Base-by-base conservation (phyloP, 345 rosid species). In the Erodium maritimum region DNA sequence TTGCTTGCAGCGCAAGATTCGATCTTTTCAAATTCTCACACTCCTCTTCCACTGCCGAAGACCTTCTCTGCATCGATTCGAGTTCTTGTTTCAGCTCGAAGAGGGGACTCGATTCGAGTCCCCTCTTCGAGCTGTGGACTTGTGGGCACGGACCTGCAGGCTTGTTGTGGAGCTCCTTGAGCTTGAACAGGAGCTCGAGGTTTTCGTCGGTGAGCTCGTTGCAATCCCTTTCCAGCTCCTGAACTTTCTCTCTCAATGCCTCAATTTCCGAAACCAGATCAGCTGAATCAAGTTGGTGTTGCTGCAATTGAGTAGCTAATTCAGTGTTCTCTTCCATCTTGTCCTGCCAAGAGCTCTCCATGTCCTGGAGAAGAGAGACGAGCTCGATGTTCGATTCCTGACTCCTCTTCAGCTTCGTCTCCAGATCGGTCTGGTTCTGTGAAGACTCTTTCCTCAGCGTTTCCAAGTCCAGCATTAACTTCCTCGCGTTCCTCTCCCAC, bases 181-280 rank as follows among this genome's bases (percentile, higher is more conserved):
- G 70, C 74, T 69, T 68, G 64, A 72, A 24, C 23, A 83, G 70
- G 25, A 83, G 74, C 56, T 71, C 71, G 45, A 83, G 77, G 59
- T 83, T 83, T 69, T 83, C 88, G 11, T 80, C 81, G 16, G 88
- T 80, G 54, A 80, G 75, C 77, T 83, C 88, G 54, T 70, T 68
- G 63, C 85, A 83, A 55, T 83, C 88, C 52, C 60, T 65, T 65
- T 83, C 85, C 21, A 78, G 68, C 66, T 78, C 88, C 64, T 69
- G 78, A 61, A 80, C 66, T 57, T 80, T 76, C 52, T 56, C 73
- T 66, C 69, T 74, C n/a, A 80, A 64, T 3, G 52, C 64, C 51
- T 77, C 73, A 4, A 75, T 75, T 72, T 79, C 85, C 60, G 20
- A 59, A 4, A 60, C 62, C 62, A 66, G 65, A 56, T 23, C 16